Base-by-base conservation (phyloP, 225 moss, liverwort and hornwort genomes). In the Lunularia cruciata region DNA sequence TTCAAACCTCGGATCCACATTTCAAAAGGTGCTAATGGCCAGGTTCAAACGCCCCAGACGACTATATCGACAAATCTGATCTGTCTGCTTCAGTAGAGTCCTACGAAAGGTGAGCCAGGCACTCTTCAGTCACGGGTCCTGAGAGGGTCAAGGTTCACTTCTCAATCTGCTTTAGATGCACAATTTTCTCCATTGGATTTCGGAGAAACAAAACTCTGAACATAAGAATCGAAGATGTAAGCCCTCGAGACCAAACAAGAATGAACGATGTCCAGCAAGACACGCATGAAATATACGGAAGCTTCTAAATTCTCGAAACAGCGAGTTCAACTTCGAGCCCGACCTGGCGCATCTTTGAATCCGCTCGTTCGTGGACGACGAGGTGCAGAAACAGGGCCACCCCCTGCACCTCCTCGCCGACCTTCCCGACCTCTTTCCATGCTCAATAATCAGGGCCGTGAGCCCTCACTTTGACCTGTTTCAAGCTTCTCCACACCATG, bases 391-490 rank as follows among this genome's bases (percentile, higher is more conserved):
- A 88, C 79, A 32, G 84, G 65, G 48, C 83, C 88, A 30, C 73
- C 83, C 13, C 85, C 86, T 68, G 46, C 75, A 68, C 77, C 70
- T 73, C 82, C 89, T 42, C 95, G 89, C 62, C 92, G 86, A 55
- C 90, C 87, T 77, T 95, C 95, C 51, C 92, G 90, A 55, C 88
- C 84, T 83, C 95, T 90, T 74, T 95, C 95, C 95, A 95, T 95
- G 10, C 36, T 58, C 66, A 37, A 46, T 45, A 70, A 46, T 82
- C 73, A 84, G 43, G 58, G 70, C 75, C 60, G 75, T 75, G 14
- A 62, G 65, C 55, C 23, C 78, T 38, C 39, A 73, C 63, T 45
- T 73, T 70, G 12, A 67, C 72, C 72, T 72, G 63, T 43, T 72
- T 45, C 64, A 67, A 70, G 45, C 35, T 42, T 56, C 55, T 36